phyloP scores from a whole-genome alignment of 768 basidiomycete species.

The Lactarius sanguifluus region DNA sequence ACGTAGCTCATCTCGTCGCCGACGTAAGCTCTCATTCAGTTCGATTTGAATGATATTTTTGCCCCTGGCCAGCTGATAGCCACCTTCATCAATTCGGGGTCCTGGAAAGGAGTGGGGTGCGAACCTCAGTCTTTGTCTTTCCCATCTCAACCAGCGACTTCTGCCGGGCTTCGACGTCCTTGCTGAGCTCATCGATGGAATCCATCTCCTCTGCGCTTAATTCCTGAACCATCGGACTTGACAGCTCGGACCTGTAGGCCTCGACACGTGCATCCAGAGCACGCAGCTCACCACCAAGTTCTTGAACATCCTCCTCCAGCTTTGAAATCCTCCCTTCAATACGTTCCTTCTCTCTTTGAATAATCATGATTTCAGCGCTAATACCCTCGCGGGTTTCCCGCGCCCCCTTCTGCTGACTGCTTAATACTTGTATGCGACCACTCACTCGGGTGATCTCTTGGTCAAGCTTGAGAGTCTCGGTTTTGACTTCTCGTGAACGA shows the following conservation, averaged over 20 bases:
- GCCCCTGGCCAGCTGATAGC: slow-evolving; percentile 59
- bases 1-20: slow-evolving; percentile 76
- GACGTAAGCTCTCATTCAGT: slow-evolving; percentile 81
- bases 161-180: slow-evolving; percentile 73
- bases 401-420: slow-evolving; percentile 69
- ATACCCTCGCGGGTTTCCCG: slow-evolving; percentile 66
- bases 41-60: slow-evolving; percentile 90
- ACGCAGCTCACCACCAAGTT: slow-evolving; percentile 69
- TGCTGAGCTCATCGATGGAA: slow-evolving; percentile 63
- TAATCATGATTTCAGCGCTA: slow-evolving; percentile 55
- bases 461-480: slow-evolving; percentile 66
- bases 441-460: slow-evolving; percentile 79
- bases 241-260: slow-evolving; percentile 68
- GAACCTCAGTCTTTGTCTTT: slow-evolving; percentile 67
- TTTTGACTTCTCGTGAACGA: slow-evolving; percentile 72
- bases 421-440: slow-evolving; percentile 69
- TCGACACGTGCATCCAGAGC: slow-evolving; percentile 60
- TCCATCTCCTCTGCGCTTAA: slow-evolving; percentile 72
- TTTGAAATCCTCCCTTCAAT: slow-evolving; percentile 56
- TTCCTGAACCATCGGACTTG: slow-evolving; percentile 70
- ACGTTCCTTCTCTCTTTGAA: slow-evolving; percentile 71
- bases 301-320: slow-evolving; percentile 66
- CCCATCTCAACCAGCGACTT: slow-evolving; percentile 68
- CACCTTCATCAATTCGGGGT: slow-evolving; percentile 13
- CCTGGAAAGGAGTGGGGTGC: slow-evolving; percentile 31